Evolutionary conservation across 352 stramenopile species (phyloP), one percentile per base, ranked within the genome.

Genomic region (Phytophthora parvispora): DNA sequence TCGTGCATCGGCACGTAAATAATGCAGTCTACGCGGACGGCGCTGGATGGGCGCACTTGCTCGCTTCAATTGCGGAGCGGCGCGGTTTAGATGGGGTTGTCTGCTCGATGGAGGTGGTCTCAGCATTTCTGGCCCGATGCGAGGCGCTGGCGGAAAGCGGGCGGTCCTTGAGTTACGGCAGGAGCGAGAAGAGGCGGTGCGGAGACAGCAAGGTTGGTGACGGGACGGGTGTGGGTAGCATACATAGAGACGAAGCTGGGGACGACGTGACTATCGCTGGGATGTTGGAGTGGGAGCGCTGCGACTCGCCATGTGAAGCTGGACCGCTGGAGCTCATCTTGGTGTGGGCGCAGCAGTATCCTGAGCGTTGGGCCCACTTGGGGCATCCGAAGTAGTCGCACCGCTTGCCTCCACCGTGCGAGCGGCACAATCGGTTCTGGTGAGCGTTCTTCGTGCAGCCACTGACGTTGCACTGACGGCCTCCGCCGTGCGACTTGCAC

Each of bases 401-500:
- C 1, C 89, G 80, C 62, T 94, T 94, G 28, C 89, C 89, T 25
- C 90, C 90, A 29, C 90, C 90, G 25, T 97, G 90, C 7, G 82
- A 93, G 10, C 87, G 85, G 38, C 90, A 97, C 55, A 94, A 75
- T 16, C 86, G 84, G 61, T 94, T 94, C 55, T 95, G 89, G 57
- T 96, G 89, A 7, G 86, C 87, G 56, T 94, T 93, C 76, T 97
- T 97, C 22, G 77, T 80, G 80, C 90, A 97, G 12, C 84, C 86
- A 20, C 67, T 68, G 45, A 96, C 75, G 36, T 85, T 91, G 69
- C 90, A 97, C 59, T 90, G 79, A 2, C 88, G 83, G 18, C 90
- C 90, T 8, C 88, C 90, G 5, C 90, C 90, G 45, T 97, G 91
- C 7, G 87, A 93, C 61, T 94, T 94, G 74, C 91, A 97, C 22